Percentiles rank a stretch among this genome's conserved stretches.
These are phyloP conservation scores for Fusarium anguioides DNA, from an alignment of 2,329 filamentous ascomycete genomes.

Conservation along the genomic window DNA sequence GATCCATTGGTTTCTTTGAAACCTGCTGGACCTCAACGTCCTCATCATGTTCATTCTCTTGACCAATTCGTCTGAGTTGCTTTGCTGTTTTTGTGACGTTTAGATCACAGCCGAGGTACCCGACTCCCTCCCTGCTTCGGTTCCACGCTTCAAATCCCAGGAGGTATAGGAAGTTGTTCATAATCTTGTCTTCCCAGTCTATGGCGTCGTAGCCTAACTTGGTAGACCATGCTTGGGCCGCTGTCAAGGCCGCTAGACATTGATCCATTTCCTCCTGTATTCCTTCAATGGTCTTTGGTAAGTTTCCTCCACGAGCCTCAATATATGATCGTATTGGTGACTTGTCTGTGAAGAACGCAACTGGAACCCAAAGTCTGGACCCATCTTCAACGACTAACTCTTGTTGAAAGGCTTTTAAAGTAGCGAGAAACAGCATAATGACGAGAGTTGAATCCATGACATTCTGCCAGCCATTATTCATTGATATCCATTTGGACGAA, in stretches of 20 bases:
- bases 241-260: not conserved
- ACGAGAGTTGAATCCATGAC: not conserved
- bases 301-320: accelerated
- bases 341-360: not conserved
- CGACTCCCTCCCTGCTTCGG: not conserved
- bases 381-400: accelerated
- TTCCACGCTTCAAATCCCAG: slow-evolving; percentile 7
- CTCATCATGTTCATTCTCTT: not conserved
- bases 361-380: not conserved
- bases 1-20: not conserved
- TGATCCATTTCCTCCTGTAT: not conserved
- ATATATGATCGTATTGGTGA: not conserved
- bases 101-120: not conserved
- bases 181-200: not conserved
- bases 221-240: not conserved
- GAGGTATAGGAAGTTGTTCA: not conserved
- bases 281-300: accelerated
- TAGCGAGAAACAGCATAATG: not conserved
- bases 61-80: accelerated
- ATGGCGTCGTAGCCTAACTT: not conserved
- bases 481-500: not conserved
- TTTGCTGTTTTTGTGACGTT: not conserved
- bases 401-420: not conserved
- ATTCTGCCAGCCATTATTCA: not conserved
- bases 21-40: accelerated